Percentiles rank a stretch among this genome's conserved stretches.
Conservation (phyloP, 129 eudicot species). For the Flaveria bidentis region DNA sequence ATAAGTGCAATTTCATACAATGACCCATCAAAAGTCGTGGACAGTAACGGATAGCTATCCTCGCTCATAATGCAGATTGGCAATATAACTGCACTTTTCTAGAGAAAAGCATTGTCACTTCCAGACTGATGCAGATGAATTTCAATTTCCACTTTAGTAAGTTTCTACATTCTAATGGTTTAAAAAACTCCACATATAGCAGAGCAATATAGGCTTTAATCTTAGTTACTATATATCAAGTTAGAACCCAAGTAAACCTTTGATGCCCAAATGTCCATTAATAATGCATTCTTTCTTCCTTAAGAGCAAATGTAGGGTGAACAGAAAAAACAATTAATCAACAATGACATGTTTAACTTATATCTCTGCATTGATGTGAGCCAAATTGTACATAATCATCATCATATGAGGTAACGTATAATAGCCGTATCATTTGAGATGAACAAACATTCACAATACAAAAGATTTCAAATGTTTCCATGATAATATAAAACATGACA, state of each 20-base stretch:
- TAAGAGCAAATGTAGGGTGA: neutral
- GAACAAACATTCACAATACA: neutral
- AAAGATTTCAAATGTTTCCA: neutral
- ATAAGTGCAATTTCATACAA: neutral
- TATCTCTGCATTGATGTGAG: neutral
- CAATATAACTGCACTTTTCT: neutral
- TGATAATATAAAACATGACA: neutral
- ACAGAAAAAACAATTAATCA: neutral
- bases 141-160: conserved; percentile 1
- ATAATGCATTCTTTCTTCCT: neutral
- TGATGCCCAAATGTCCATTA: neutral
- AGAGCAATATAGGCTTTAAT: neutral
- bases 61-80: neutral
- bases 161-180: neutral
- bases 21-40: neutral
- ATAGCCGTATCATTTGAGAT: neutral
- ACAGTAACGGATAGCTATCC: neutral
- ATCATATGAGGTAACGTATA: neutral
- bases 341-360: neutral
- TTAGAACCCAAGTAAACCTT: neutral
- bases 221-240: neutral
- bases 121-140: neutral
- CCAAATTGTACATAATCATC: neutral
- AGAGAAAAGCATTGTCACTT: neutral
- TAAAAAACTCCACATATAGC: neutral